Evolutionary conservation across 805 yeast genomes (phyloP).

Genomic region (Ogataea paraovalis): DNA sequence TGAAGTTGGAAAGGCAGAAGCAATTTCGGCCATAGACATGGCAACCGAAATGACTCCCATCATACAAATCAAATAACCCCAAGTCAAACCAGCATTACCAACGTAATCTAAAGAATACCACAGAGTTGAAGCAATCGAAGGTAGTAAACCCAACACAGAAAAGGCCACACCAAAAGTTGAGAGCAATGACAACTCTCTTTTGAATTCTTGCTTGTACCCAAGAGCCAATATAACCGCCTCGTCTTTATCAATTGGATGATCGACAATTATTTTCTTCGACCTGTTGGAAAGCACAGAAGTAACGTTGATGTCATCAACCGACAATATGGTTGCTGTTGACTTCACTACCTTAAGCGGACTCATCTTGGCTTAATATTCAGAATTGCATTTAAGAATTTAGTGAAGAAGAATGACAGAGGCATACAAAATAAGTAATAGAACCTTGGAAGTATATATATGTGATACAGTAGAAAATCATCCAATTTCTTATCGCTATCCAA

Average conservation of each 20-base stretch:
- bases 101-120: conserved; percentile 56
- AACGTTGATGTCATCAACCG: conserved; percentile 26
- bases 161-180: conserved; percentile 62
- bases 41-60: conserved; percentile 54
- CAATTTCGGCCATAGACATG: conserved; percentile 58
- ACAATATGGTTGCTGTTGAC: conserved; percentile 22
- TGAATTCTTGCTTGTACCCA: conserved; percentile 62
- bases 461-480: too few relatives aligned
- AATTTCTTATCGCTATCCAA: too few relatives aligned
- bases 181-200: conserved; percentile 53
- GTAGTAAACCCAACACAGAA: conserved; percentile 59
- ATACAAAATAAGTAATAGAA: too few relatives aligned
- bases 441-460: too few relatives aligned
- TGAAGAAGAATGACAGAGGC: too few relatives aligned
- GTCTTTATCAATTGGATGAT: conserved; percentile 44
- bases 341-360: too few relatives aligned
- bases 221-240: conserved; percentile 52
- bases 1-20: conserved; percentile 60
- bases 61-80: conserved; percentile 56
- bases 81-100: conserved; percentile 60
- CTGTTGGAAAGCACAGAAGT: conserved; percentile 24
- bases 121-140: conserved; percentile 60
- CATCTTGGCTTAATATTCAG: too few relatives aligned
- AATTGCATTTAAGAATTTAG: too few relatives aligned
- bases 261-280: conserved; percentile 31